Evolutionary conservation across 345 rosid species (phyloP).

Genomic region (Eucalyptus guilfoylei): DNA sequence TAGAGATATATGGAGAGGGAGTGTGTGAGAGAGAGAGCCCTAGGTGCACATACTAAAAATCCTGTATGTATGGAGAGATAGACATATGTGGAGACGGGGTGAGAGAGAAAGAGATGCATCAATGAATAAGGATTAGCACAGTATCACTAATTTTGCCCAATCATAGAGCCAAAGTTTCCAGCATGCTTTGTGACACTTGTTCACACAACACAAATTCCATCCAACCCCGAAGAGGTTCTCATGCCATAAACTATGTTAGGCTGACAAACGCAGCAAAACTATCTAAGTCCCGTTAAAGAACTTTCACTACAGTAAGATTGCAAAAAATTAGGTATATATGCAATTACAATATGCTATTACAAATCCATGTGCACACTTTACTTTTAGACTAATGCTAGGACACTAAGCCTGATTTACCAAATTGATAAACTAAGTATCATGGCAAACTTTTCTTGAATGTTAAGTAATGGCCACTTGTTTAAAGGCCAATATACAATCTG

Average conservation of each 20-base stretch:
- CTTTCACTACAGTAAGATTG: background rate
- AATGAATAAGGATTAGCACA: background rate
- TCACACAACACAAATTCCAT: background rate
- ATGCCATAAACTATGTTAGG: background rate
- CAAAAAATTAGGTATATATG: background rate
- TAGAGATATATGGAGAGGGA: background rate
- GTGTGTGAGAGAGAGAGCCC: background rate
- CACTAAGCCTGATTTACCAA: background rate
- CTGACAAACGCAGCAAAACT: background rate
- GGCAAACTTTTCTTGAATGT: background rate
- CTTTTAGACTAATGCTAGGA: background rate
- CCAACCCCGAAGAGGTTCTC: background rate
- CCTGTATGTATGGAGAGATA: background rate
- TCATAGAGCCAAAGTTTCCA: background rate
- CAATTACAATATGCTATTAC: background rate
- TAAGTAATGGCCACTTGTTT: background rate
- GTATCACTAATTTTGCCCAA: background rate
- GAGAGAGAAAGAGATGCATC: background rate
- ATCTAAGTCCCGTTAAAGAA: background rate
- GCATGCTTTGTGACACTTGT: background rate
- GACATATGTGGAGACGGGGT: background rate
- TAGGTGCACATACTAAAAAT: background rate
- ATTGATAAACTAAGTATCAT: background rate
- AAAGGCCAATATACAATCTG: background rate
- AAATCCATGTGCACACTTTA: background rate